Evolutionary conservation across 768 basidiomycete genomes (phyloP).

Genomic region (Xerocomus spinulosus): DNA sequence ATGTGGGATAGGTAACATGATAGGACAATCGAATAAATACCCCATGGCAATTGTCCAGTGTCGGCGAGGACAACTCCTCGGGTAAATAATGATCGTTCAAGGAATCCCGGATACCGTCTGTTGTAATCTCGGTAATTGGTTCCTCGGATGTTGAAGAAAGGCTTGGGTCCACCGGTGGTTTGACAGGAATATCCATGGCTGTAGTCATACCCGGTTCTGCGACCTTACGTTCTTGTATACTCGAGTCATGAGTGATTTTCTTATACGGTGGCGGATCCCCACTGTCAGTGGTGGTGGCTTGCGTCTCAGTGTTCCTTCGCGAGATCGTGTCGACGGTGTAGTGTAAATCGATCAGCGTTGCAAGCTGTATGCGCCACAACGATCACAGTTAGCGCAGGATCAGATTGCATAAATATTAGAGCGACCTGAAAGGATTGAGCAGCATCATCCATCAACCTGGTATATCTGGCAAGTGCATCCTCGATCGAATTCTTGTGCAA

Average conservation of each 20-base stretch:
- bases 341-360: conserved; percentile 46
- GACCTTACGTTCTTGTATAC: neutral
- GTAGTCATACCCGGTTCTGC: neutral
- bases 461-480: conserved; percentile 32
- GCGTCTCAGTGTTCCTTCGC: neutral
- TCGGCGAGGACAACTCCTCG: conserved; percentile 18
- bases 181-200: conserved; percentile 1
- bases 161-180: neutral
- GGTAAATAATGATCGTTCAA: conserved; percentile 21
- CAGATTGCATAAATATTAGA: neutral
- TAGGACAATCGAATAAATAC: conserved; percentile 15
- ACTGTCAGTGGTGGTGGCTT: neutral
- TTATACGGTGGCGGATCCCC: conserved; percentile 22
- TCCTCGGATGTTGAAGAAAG: conserved; percentile 2
- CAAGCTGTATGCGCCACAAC: conserved; percentile 32
- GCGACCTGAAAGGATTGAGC: conserved; percentile 44
- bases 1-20: conserved; percentile 6
- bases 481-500: conserved; percentile 40
- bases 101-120: conserved; percentile 9
- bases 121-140: conserved; percentile 19
- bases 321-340: conserved; percentile 31
- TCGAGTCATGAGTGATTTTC: neutral
- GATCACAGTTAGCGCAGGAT: neutral
- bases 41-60: conserved; percentile 31
- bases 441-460: conserved; percentile 39